Conservation (phyloP, 352 stramenopile genomes). For the Phytophthora sojae region DNA sequence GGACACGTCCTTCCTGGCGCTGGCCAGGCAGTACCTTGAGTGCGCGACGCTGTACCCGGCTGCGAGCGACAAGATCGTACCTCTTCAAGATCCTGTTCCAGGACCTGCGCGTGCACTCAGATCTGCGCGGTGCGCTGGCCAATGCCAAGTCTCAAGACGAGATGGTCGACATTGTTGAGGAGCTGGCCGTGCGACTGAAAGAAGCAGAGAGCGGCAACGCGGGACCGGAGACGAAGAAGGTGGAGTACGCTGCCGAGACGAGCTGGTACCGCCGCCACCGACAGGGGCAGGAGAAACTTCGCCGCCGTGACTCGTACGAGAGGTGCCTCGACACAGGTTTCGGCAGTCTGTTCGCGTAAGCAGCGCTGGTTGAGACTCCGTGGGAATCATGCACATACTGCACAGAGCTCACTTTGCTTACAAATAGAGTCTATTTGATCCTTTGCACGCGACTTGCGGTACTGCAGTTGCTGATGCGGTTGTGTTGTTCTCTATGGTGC, state of each 20-base stretch:
- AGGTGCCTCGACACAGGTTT: constrained; percentile 64
- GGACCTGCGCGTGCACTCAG: constrained; percentile 79
- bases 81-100: constrained; percentile 93
- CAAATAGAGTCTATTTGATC: constrained; percentile 48
- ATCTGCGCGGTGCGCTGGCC: constrained; percentile 71
- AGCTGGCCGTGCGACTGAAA: constrained; percentile 56
- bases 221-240: constrained; percentile 18
- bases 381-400: too few species aligned
- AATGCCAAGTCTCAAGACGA: constrained; percentile 58
- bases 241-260: constrained; percentile 61
- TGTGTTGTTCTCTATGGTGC: constrained; percentile 25
- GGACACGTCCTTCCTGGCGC: constrained; percentile 61
- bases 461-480: constrained; percentile 7
- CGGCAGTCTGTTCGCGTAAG: constrained; percentile 54
- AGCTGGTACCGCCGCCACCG: constrained; percentile 90
- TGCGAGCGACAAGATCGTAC: constrained; percentile 85
- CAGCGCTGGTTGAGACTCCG: background rate
- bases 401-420: constrained; percentile 14
- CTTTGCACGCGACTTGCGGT: constrained; percentile 30
- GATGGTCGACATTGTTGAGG: constrained; percentile 67
- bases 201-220: constrained; percentile 25
- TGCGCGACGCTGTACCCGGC: constrained; percentile 88
- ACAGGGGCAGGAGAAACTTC: constrained; percentile 69
- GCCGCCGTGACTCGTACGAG: constrained; percentile 63
- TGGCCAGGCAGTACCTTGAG: constrained; percentile 94